Evolutionary conservation across 768 basidiomycete species (phyloP).

Genomic region (Daedaleopsis nitida): DNA sequence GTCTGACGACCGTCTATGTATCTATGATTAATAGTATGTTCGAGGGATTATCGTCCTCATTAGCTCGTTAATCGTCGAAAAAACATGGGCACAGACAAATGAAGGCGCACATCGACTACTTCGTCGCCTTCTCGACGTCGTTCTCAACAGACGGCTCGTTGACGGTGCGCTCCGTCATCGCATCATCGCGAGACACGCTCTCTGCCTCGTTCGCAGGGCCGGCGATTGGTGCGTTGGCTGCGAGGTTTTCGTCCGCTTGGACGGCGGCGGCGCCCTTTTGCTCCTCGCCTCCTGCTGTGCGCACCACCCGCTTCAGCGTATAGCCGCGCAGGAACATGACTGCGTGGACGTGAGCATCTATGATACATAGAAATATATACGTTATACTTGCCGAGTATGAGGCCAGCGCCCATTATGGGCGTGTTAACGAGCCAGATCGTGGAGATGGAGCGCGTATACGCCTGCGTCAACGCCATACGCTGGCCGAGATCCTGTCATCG

Average conservation of each 20-base stretch:
- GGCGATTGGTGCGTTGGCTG: constrained; percentile 2
- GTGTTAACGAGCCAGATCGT: constrained; percentile 67
- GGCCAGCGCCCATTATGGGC: constrained; percentile 53
- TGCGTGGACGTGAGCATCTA: background rate
- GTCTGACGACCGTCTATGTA: too few relatives aligned
- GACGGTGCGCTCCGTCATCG: constrained; percentile 21
- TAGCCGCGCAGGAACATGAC: constrained; percentile 60
- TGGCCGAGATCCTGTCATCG: constrained; percentile 46
- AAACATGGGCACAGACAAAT: background rate
- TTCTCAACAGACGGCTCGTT: constrained; percentile 5
- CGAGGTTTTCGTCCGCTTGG: constrained; percentile 14
- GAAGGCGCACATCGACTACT: background rate
- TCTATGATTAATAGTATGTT: too few relatives aligned
- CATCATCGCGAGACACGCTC: constrained; percentile 16
- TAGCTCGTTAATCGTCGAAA: background rate
- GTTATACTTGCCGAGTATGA: constrained; percentile 42
- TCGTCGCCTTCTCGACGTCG: constrained; percentile 6
- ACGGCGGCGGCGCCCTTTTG: constrained; percentile 27
- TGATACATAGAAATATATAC: background rate
- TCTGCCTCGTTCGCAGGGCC: constrained; percentile 6
- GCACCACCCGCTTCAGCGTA: constrained; percentile 53
- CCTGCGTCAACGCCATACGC: constrained; percentile 55
- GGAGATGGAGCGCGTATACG: constrained; percentile 63
- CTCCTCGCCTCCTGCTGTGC: constrained; percentile 37
- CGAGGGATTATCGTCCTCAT: too few relatives aligned